Percentiles rank a stretch among this genome's conserved stretches.
These are phyloP conservation scores for Dryas alaskensis DNA, from an alignment of 306 rosid species.

Conservation along the genomic window DNA sequence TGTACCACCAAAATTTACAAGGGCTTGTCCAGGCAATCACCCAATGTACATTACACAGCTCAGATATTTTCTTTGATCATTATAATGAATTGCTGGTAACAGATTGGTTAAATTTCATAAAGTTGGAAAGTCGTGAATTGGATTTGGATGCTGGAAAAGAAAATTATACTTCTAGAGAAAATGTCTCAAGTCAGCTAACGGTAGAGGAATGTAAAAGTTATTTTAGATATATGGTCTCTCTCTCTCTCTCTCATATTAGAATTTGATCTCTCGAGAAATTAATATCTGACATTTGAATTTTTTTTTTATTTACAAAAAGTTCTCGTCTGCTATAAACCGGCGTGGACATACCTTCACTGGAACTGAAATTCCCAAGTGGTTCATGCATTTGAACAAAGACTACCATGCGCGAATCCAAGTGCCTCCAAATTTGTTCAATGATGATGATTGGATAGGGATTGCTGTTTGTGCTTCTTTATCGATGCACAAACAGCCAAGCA, in stretches of 20 bases:
- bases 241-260: too few species aligned
- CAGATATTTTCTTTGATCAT: neutral
- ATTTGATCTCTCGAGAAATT: too few species aligned
- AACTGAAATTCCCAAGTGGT: neutral
- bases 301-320: too few species aligned
- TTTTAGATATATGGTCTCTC: neutral
- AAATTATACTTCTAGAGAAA: neutral
- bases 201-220: too few species aligned
- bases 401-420: constrained; percentile 5
- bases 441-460: constrained; percentile 14
- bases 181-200: neutral
- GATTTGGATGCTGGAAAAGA: neutral
- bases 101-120: neutral
- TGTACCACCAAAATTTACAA: constrained; percentile 6
- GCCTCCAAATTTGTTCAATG: neutral
- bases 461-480: neutral
- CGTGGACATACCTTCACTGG: neutral
- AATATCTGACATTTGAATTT: too few species aligned
- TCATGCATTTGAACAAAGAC: neutral
- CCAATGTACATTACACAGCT: neutral
- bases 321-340: too few species aligned
- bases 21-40: constrained; percentile 6
- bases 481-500: neutral
- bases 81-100: neutral
- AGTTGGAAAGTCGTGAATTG: neutral